Conservation (phyloP, 495 filamentous ascomycete species). For the Friedmanniomyces endolithicus region DNA sequence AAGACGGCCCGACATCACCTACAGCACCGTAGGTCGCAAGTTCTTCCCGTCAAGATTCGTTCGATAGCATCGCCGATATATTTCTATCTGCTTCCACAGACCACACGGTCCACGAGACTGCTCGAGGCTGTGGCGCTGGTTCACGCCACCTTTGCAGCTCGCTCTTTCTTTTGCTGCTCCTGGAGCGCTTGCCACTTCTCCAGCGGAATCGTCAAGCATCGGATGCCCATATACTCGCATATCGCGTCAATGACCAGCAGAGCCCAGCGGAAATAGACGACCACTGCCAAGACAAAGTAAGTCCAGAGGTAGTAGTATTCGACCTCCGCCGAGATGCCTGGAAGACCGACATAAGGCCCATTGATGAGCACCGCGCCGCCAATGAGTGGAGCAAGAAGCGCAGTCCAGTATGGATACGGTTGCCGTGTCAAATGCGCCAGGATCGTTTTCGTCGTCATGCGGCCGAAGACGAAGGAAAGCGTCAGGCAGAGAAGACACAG, state of each 20-base stretch:
- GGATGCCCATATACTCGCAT: slow-evolving; percentile 83
- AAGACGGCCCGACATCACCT: no score
- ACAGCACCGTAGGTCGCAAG: no score
- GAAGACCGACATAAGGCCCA: slow-evolving; percentile 63
- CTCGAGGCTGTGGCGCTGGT: no score
- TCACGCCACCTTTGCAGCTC: not conserved
- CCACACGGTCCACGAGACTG: no score
- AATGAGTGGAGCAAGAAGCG: slow-evolving; percentile 73
- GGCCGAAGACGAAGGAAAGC: slow-evolving; percentile 94
- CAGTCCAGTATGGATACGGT: slow-evolving; percentile 93
- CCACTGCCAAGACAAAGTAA: slow-evolving; percentile 68
- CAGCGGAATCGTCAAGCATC: slow-evolving; percentile 67
- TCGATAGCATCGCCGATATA: no score
- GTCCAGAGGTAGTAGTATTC: slow-evolving; percentile 72
- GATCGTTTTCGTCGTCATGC: slow-evolving; percentile 99
- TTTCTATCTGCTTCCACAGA: no score
- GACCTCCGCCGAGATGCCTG: slow-evolving; percentile 28
- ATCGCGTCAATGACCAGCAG: slow-evolving; percentile 82
- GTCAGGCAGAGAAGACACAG: slow-evolving; percentile 86
- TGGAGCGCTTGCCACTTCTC: slow-evolving; percentile 17
- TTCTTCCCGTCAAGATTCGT: no score
- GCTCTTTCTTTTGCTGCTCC: slow-evolving; percentile 2
- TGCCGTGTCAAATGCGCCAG: slow-evolving; percentile 86
- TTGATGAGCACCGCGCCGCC: slow-evolving; percentile 75
- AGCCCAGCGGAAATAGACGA: slow-evolving; percentile 87